A percentile compares a stretch with the other conserved stretches of the same genome.
phyloP scores from a whole-genome alignment of 148 eudicot genomes.

The Dianthus caryophyllus region DNA sequence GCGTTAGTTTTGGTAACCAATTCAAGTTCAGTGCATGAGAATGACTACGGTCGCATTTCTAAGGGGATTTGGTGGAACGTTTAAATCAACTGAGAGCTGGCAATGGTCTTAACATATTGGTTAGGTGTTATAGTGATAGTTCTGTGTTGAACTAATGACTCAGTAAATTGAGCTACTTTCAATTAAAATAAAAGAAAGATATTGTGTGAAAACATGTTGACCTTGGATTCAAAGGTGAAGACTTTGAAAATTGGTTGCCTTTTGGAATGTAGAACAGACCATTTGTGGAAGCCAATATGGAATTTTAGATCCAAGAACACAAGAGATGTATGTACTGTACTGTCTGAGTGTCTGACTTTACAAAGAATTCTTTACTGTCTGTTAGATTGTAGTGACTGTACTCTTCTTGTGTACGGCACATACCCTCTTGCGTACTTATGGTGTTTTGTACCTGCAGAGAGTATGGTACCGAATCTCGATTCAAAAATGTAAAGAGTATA shows the following conservation, averaged over 20 bases:
- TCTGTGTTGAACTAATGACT: conserved; percentile 5
- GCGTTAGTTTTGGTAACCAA: conserved; percentile 8
- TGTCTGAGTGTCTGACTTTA: conserved; percentile 8
- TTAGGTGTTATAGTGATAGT: conserved; percentile 15
- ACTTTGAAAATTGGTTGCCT: conserved; percentile 5
- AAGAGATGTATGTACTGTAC: too few species aligned
- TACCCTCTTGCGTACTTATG: not conserved
- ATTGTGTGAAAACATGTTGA: conserved; percentile 5
- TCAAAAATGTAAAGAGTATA: too few species aligned
- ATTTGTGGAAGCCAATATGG: not conserved
- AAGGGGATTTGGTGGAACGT: conserved; percentile 14
- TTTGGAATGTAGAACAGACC: conserved; percentile 12
- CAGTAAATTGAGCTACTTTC: not conserved
- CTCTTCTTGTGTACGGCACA: not conserved
- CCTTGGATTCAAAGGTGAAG: not conserved
- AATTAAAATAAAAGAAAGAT: not conserved
- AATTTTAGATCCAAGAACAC: conserved; percentile 1
- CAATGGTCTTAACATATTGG: conserved; percentile 14
- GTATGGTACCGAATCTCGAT: too few species aligned
- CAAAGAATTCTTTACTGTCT: conserved; percentile 10
- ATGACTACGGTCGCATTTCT: conserved; percentile 14
- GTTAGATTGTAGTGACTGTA: not conserved
- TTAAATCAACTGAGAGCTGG: conserved; percentile 24
- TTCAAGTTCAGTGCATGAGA: conserved; percentile 23
- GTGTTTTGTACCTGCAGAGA: too few species aligned